Conservation (phyloP, 345 rosid species). For the Excoecaria cochinchinensis region DNA sequence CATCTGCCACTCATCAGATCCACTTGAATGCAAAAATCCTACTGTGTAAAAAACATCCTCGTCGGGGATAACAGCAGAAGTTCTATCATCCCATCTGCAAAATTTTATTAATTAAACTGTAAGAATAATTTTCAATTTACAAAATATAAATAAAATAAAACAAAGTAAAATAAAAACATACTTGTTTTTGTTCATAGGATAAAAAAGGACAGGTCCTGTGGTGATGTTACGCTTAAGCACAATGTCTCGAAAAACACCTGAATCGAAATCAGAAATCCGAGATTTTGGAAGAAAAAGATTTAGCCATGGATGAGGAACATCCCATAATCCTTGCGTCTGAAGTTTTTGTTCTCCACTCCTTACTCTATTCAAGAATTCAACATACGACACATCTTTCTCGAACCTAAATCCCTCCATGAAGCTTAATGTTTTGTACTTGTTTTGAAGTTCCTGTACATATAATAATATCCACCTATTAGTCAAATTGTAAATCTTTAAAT, state of each 20-base stretch:
- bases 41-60: constrained; percentile 81
- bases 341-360: constrained; percentile 67
- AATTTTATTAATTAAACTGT: neutral
- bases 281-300: constrained; percentile 81
- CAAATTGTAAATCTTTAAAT: too few relatives aligned
- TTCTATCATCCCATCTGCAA: constrained; percentile 78
- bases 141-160: neutral
- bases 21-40: constrained; percentile 71
- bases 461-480: neutral
- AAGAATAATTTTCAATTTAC: neutral
- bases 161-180: constrained; percentile 16
- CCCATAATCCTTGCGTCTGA: constrained; percentile 67
- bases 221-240: constrained; percentile 66
- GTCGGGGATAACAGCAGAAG: constrained; percentile 64
- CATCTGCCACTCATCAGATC: constrained; percentile 50
- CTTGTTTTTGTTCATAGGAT: constrained; percentile 82
- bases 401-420: constrained; percentile 25
- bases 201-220: constrained; percentile 63
- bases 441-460: constrained; percentile 38
- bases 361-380: constrained; percentile 74
- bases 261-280: constrained; percentile 52
- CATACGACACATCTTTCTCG: constrained; percentile 33
- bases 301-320: constrained; percentile 98
- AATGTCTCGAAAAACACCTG: constrained; percentile 62
- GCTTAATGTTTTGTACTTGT: constrained; percentile 19